Evolutionary conservation across 2,329 filamentous ascomycete species (phyloP).

Genomic region (Cladorrhinum sp.): DNA sequence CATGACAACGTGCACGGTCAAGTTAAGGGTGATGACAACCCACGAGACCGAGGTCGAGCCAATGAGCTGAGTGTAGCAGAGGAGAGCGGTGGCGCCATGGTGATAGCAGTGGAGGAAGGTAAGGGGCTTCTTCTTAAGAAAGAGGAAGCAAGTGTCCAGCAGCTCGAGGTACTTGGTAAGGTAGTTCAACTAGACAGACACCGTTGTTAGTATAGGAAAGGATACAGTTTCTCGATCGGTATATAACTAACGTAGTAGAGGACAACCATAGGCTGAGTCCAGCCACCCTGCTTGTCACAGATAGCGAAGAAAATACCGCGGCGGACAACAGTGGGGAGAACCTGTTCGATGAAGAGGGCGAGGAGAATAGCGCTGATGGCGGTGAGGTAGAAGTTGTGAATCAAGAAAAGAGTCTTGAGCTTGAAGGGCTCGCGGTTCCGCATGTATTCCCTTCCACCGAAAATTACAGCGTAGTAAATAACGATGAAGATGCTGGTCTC

Average conservation of each 20-base stretch:
- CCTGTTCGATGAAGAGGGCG: conserved; percentile 84
- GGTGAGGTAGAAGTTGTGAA: conserved; percentile 95
- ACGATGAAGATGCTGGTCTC: conserved; percentile 77
- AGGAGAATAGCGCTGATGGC: conserved; percentile 77
- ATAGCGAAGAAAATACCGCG: conserved; percentile 87
- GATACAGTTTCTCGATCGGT: neutral
- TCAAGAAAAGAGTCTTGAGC: conserved; percentile 84
- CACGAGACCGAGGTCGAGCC: conserved; percentile 91
- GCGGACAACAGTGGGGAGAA: conserved; percentile 77
- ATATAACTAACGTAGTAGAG: conserved; percentile 83
- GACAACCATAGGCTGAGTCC: conserved; percentile 89
- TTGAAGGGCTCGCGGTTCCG: conserved; percentile 80
- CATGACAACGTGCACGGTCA: conserved; percentile 96
- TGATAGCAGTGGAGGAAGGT: conserved; percentile 99
- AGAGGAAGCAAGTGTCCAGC: conserved; percentile 91
- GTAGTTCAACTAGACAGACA: conserved; percentile 25
- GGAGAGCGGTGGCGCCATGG: conserved; percentile 91
- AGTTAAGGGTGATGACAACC: conserved; percentile 89
- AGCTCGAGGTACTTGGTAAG: conserved; percentile 92
- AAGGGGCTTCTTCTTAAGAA: conserved; percentile 99
- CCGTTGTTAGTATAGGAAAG: conserved; percentile 1
- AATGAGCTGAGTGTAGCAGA: conserved; percentile 96
- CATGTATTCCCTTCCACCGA: conserved; percentile 91
- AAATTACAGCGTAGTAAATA: conserved; percentile 90
- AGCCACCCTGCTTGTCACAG: conserved; percentile 77